Conservation (phyloP, 371 early-diverging fungal genomes). For the Dinochytrium kinnereticum region DNA sequence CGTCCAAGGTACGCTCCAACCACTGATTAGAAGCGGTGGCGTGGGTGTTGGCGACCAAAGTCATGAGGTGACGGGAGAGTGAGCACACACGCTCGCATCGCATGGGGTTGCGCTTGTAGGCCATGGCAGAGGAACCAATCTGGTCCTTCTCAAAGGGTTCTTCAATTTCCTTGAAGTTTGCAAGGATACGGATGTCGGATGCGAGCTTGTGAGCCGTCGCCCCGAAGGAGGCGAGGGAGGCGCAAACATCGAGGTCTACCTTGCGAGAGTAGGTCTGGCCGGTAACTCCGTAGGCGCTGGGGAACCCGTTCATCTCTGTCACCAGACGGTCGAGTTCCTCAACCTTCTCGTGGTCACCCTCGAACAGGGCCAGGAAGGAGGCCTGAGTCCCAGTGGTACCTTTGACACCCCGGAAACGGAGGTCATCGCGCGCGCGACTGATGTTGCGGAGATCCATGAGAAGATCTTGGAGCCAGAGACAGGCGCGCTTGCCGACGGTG, state of each 20-base stretch:
- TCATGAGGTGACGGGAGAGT: slow-evolving; percentile 94
- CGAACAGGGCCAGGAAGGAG: slow-evolving; percentile 93
- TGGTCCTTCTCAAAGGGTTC: slow-evolving; percentile 99
- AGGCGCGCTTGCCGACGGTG: slow-evolving; percentile 97
- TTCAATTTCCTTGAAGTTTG: slow-evolving; percentile 96
- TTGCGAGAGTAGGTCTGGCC: slow-evolving; percentile 98
- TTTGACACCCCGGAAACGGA: slow-evolving; percentile 96
- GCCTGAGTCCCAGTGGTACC: slow-evolving; percentile 99
- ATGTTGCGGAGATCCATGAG: slow-evolving; percentile 96
- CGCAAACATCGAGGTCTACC: slow-evolving; percentile 92
- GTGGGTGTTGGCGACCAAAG: slow-evolving; percentile 85
- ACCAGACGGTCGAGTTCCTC: slow-evolving; percentile 90
- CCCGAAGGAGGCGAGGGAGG: slow-evolving; percentile 89
- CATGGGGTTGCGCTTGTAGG: slow-evolving; percentile 99
- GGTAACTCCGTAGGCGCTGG: slow-evolving; percentile 83
- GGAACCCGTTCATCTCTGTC: slow-evolving; percentile 88
- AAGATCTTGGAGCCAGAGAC: slow-evolving; percentile 92
- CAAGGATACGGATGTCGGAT: slow-evolving; percentile 94
- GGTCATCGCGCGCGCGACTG: slow-evolving; percentile 83
- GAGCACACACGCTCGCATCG: slow-evolving; percentile 96
- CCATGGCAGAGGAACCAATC: slow-evolving; percentile 98
- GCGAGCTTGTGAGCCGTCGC: slow-evolving; percentile 97
- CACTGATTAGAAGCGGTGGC: slow-evolving; percentile 94
- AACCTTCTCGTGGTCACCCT: slow-evolving; percentile 92
- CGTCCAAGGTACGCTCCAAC: slow-evolving; percentile 97